A percentile compares a stretch with the other conserved stretches of the same genome.
Evolutionary conservation across 257 asterid genomes (phyloP).

Genomic region (Ligustrum vulgare): DNA sequence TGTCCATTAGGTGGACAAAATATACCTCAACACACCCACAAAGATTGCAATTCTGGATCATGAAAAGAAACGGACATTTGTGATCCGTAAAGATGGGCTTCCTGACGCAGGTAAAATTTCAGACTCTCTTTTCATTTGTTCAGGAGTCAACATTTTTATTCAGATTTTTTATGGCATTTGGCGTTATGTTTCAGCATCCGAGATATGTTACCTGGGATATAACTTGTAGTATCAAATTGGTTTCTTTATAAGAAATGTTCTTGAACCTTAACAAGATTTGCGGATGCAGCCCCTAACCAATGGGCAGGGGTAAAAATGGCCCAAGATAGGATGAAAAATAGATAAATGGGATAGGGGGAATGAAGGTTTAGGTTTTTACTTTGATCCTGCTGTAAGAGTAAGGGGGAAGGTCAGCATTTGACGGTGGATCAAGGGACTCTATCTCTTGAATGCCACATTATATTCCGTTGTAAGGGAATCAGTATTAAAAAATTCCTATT

Average conservation of each 20-base stretch:
- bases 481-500: background rate
- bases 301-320: slow-evolving; percentile 4
- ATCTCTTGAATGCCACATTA: background rate
- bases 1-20: slow-evolving; percentile 67
- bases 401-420: slow-evolving; percentile 4
- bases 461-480: slow-evolving; percentile 2
- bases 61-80: slow-evolving; percentile 87
- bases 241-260: background rate
- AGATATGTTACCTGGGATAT: background rate
- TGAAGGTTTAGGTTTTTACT: slow-evolving; percentile 1
- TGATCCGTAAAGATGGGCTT: slow-evolving; percentile 89
- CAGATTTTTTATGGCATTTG: background rate
- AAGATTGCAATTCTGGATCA: slow-evolving; percentile 92
- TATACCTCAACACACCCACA: slow-evolving; percentile 84
- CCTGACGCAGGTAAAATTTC: slow-evolving; percentile 80
- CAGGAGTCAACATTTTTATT: slow-evolving; percentile 2
- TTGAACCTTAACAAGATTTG: background rate
- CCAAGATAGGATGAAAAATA: background rate
- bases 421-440: background rate
- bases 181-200: background rate
- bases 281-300: background rate
- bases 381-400: background rate
- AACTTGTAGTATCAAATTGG: background rate
- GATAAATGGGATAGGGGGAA: slow-evolving; percentile 12
- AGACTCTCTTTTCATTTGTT: slow-evolving; percentile 19